Conservation (phyloP, 495 filamentous ascomycete genomes). For the Neurospora africana region DNA sequence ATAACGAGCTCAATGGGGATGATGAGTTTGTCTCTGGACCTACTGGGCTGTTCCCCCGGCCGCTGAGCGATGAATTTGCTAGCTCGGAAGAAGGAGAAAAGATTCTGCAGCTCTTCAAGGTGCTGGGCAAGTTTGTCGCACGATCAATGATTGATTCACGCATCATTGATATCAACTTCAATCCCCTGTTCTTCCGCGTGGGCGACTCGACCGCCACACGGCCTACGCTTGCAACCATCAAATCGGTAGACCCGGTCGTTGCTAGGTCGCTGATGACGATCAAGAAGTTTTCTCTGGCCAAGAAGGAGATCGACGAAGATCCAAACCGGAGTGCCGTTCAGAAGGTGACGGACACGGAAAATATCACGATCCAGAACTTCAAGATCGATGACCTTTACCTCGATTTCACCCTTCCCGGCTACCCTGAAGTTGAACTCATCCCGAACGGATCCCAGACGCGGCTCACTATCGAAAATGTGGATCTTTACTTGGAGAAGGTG, state of each 20-base stretch:
- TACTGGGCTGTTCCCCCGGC: constrained; percentile 83
- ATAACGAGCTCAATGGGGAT: constrained; percentile 65
- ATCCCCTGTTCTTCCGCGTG: constrained; percentile 94
- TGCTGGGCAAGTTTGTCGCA: constrained; percentile 95
- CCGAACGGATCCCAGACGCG: constrained; percentile 58
- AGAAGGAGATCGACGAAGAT: constrained; percentile 69
- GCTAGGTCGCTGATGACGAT: constrained; percentile 79
- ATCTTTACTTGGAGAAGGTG: constrained; percentile 75
- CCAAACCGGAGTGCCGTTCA: constrained; percentile 49
- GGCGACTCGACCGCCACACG: constrained; percentile 64
- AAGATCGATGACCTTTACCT: constrained; percentile 78
- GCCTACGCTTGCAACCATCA: constrained; percentile 86
- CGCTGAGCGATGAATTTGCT: constrained; percentile 71
- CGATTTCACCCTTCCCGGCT: constrained; percentile 92
- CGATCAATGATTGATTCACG: constrained; percentile 96
- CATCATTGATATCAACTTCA: constrained; percentile 97
- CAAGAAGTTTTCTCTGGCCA: constrained; percentile 75
- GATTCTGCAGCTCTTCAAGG: constrained; percentile 78
- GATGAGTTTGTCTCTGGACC: constrained; percentile 82
- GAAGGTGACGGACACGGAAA: constrained; percentile 56
- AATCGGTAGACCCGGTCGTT: constrained; percentile 76
- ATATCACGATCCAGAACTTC: constrained; percentile 61
- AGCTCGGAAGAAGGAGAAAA: constrained; percentile 67
- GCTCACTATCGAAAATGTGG: constrained; percentile 85
- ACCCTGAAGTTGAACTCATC: constrained; percentile 78